Evolutionary conservation across 2,329 filamentous ascomycete species (phyloP).

Genomic region (Pseudodiploospora longispora): DNA sequence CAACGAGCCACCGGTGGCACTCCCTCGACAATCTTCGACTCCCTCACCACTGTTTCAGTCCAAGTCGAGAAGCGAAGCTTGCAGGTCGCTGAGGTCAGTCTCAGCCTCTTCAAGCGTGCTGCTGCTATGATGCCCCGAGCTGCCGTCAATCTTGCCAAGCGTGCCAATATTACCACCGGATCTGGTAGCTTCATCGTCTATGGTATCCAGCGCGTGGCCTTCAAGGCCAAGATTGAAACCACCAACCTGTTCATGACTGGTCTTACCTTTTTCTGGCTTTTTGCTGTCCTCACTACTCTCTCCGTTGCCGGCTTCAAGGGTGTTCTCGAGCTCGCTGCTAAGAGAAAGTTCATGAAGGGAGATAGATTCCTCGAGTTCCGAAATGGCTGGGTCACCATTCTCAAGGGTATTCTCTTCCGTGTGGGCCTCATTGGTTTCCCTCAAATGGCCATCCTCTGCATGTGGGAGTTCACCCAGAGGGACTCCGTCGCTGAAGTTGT

Average conservation of each 20-base stretch:
- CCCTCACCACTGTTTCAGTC: conserved; percentile 68
- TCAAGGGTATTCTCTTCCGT: conserved; percentile 91
- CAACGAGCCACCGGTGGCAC: conserved; percentile 86
- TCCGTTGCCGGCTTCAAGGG: conserved; percentile 74
- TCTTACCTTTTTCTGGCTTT: conserved; percentile 78
- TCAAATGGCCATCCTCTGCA: conserved; percentile 79
- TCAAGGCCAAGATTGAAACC: conserved; percentile 73
- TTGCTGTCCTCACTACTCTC: conserved; percentile 67
- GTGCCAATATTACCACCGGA: conserved; percentile 43
- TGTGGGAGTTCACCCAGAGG: conserved; percentile 84
- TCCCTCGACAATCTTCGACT: conserved; percentile 69
- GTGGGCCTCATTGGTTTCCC: conserved; percentile 86
- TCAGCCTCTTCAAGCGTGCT: conserved; percentile 46
- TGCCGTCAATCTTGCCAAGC: conserved; percentile 38
- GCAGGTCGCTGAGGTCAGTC: conserved; percentile 27
- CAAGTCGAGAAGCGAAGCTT: conserved; percentile 62
- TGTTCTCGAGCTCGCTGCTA: conserved; percentile 66
- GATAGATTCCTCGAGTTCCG: conserved; percentile 91
- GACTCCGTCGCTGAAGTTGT: conserved; percentile 84
- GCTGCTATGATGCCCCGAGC: conserved; percentile 42
- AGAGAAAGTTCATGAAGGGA: conserved; percentile 67
- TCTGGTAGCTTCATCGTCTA: conserved; percentile 56
- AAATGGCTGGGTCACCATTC: conserved; percentile 84
- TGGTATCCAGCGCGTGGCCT: conserved; percentile 85
- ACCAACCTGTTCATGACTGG: conserved; percentile 94